These are phyloP conservation scores for Solanum tacnaense DNA, from an alignment of 257 asterid species.

Conservation along the genomic window DNA sequence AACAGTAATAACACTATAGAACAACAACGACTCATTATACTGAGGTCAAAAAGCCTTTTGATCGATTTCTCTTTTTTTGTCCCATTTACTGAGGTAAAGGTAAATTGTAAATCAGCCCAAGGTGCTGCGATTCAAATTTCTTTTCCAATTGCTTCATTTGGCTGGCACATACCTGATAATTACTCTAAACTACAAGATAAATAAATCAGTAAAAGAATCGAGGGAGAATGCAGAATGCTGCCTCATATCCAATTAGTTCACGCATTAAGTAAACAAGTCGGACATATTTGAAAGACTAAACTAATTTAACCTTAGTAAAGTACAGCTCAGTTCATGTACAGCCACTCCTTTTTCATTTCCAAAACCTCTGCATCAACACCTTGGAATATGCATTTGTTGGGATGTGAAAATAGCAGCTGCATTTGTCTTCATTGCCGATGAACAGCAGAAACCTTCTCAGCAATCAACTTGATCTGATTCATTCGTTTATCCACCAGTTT, in stretches of 20 bases:
- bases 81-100: background rate
- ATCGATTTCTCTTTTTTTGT: background rate
- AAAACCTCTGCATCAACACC: background rate
- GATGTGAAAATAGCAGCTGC: background rate
- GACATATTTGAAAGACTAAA: background rate
- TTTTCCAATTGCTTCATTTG: background rate
- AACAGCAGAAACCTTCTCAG: slow-evolving; percentile 38
- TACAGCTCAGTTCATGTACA: background rate
- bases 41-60: background rate
- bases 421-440: background rate
- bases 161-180: background rate
- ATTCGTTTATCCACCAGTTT: slow-evolving; percentile 72
- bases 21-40: background rate
- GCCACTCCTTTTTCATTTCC: background rate
- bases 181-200: background rate
- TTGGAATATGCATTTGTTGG: background rate
- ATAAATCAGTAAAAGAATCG: background rate
- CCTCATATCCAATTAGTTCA: background rate
- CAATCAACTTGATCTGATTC: slow-evolving; percentile 49
- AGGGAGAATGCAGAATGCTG: background rate
- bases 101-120: background rate
- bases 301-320: background rate
- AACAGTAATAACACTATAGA: background rate
- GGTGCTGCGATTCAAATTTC: background rate
- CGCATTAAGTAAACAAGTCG: background rate